These are phyloP conservation scores for Xylaria bambusicola DNA, from an alignment of 495 filamentous ascomycete species.

Conservation along the genomic window DNA sequence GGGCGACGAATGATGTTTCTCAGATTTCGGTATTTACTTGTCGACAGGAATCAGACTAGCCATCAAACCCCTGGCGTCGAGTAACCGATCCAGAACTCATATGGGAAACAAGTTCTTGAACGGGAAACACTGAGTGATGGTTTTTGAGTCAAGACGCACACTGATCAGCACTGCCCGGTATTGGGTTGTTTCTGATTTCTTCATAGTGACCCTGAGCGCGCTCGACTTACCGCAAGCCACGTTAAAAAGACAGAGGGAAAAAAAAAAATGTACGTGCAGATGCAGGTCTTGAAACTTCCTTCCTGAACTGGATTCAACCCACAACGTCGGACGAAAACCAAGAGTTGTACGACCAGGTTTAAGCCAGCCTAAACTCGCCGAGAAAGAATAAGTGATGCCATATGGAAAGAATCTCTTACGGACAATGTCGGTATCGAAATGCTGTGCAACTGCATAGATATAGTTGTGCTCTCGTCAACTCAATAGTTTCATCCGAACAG, in stretches of 20 bases:
- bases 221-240: slow-evolving; percentile 13
- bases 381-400: slow-evolving; percentile 1
- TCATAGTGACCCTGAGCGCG: not conserved
- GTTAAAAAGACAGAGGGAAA: slow-evolving; percentile 3
- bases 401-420: slow-evolving; percentile 2
- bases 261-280: slow-evolving; percentile 16
- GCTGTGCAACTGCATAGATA: slow-evolving; percentile 4
- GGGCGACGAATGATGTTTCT: slow-evolving; percentile 19
- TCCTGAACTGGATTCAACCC: slow-evolving; percentile 18
- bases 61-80: not conserved
- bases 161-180: slow-evolving; percentile 10
- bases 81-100: slow-evolving; percentile 2
- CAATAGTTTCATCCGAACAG: not conserved
- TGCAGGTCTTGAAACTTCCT: slow-evolving; percentile 21
- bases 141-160: slow-evolving; percentile 3
- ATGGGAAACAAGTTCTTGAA: slow-evolving; percentile 11
- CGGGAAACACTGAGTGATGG: not conserved
- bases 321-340: slow-evolving; percentile 15
- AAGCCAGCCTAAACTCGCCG: not conserved
- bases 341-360: slow-evolving; percentile 14
- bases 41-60: not conserved
- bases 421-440: not conserved
- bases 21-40: not conserved
- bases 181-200: slow-evolving; percentile 1
- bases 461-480: not conserved